These are phyloP conservation scores for Rosa lucieae DNA, from an alignment of 306 rosid species.

Conservation along the genomic window DNA sequence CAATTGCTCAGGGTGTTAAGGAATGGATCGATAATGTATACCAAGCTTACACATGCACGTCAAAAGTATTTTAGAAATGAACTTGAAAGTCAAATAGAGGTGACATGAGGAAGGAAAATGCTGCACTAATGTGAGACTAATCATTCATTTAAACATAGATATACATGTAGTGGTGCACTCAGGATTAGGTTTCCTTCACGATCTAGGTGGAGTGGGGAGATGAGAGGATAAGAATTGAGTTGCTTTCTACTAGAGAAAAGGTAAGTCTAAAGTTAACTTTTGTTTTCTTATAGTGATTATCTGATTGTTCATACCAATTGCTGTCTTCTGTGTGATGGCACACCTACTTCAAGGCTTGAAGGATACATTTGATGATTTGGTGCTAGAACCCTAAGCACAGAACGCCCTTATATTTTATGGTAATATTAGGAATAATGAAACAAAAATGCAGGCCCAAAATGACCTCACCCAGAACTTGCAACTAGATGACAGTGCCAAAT, in stretches of 20 bases:
- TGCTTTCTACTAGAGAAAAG: conserved; percentile 1
- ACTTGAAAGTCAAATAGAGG: not conserved
- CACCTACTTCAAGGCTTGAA: conserved; percentile 24
- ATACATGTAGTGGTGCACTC: not conserved
- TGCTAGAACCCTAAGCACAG: not conserved
- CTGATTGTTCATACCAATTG: not conserved
- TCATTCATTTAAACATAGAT: not conserved
- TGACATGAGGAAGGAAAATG: not conserved
- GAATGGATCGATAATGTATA: not conserved
- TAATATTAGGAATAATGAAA: not conserved
- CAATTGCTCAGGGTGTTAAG: not conserved
- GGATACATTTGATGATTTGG: not conserved
- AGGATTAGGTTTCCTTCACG: not conserved
- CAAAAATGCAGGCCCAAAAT: not conserved
- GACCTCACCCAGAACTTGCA: not conserved
- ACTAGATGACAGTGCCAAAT: not conserved
- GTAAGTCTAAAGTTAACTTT: conserved; percentile 5
- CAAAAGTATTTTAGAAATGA: not conserved
- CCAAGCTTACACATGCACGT: not conserved
- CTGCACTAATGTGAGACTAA: not conserved
- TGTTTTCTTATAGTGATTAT: not conserved
- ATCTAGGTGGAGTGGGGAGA: not conserved
- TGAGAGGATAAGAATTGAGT: conserved; percentile 6
- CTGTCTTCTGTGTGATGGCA: not conserved
- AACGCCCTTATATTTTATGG: not conserved